Percentiles rank a stretch among this genome's conserved stretches.
These are phyloP conservation scores for Salix udensis DNA, from an alignment of 345 rosid genomes.

Conservation along the genomic window DNA sequence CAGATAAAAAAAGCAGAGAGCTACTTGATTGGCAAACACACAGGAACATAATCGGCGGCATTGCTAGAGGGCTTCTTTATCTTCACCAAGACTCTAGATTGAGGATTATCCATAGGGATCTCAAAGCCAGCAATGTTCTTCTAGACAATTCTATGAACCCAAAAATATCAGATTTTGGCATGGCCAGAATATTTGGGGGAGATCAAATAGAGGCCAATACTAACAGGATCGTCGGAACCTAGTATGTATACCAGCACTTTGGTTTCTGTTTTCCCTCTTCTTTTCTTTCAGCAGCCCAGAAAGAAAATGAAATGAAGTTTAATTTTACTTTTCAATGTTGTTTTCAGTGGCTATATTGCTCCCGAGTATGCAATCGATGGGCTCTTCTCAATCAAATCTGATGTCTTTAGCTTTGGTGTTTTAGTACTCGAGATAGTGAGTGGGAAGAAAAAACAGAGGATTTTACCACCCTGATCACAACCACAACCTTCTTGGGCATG, in stretches of 20 bases:
- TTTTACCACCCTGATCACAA: constrained; percentile 7
- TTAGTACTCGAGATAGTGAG: constrained; percentile 14
- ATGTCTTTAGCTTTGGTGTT: constrained; percentile 16
- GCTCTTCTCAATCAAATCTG: constrained; percentile 15
- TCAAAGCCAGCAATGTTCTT: constrained; percentile 17
- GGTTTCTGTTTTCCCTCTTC: background rate
- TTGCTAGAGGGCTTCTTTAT: constrained; percentile 28
- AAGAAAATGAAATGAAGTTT: background rate
- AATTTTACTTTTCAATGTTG: background rate
- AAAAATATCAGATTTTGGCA: constrained; percentile 18
- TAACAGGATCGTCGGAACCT: constrained; percentile 10
- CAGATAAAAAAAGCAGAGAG: background rate
- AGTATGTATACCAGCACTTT: constrained; percentile 2
- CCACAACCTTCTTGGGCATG: constrained; percentile 19
- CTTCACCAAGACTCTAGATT: constrained; percentile 29
- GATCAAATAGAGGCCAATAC: constrained; percentile 14
- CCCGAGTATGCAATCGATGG: constrained; percentile 18
- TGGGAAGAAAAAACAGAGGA: constrained; percentile 17
- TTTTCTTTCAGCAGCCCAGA: background rate
- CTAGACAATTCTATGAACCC: constrained; percentile 13
- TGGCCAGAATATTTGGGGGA: constrained; percentile 17
- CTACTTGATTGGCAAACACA: constrained; percentile 13
- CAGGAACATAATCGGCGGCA: constrained; percentile 9
- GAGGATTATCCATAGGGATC: constrained; percentile 23
- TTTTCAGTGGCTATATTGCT: constrained; percentile 14